phyloP scores from a whole-genome alignment of 495 filamentous ascomycete species.

The Schizothecium vesticola region DNA sequence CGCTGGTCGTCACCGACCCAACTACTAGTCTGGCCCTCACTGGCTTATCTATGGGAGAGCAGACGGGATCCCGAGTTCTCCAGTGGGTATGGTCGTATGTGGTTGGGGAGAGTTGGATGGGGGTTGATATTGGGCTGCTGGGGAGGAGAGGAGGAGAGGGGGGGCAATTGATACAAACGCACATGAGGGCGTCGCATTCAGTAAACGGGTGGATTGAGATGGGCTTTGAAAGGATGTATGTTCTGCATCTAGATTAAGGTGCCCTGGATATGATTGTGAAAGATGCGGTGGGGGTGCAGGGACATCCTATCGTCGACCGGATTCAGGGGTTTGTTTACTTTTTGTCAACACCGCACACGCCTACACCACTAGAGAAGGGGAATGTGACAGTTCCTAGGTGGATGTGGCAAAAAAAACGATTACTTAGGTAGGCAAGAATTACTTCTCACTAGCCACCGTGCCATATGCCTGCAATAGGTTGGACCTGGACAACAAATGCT shows the following conservation, averaged over 20 bases:
- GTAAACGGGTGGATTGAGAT: background rate
- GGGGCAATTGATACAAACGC: background rate
- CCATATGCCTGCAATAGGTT: no score
- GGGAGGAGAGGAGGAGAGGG: no score
- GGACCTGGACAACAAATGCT: background rate
- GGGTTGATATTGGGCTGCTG: background rate
- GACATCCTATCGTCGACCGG: background rate
- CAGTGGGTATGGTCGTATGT: conserved; percentile 44
- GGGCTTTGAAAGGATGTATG: background rate
- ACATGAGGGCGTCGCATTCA: background rate
- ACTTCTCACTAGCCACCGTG: no score
- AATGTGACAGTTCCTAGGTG: background rate
- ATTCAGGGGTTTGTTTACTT: background rate
- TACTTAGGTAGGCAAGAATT: background rate
- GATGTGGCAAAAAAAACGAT: background rate
- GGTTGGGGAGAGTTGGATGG: background rate
- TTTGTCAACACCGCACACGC: background rate
- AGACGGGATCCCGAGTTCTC: conserved; percentile 48
- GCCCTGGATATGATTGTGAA: no score
- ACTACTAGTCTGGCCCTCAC: conserved; percentile 37
- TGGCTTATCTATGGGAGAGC: conserved; percentile 45
- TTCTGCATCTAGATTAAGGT: no score
- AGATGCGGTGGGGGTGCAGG: background rate
- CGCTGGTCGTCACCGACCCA: conserved; percentile 43
- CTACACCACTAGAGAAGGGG: background rate